Base-by-base conservation (phyloP, 495 filamentous ascomycete genomes). In the Staphylotrichum longicolle region DNA sequence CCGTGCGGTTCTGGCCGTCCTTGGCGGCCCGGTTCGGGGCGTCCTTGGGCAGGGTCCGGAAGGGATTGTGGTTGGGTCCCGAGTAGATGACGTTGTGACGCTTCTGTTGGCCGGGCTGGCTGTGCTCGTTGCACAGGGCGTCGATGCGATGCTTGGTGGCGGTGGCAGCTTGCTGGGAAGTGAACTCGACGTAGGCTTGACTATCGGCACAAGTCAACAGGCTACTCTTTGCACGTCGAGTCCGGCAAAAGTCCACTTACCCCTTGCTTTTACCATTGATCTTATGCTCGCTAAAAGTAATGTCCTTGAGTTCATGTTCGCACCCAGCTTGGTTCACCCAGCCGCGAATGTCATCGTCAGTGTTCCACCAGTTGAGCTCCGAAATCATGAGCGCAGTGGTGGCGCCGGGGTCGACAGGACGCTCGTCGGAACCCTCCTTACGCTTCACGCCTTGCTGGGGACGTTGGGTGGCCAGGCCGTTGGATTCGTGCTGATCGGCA, bases 211-310 rank as follows among this genome's bases (percentile, higher is more conserved):
- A 14, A 8, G 49, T 52, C 11, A 60, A 49, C 39, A 32, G 3
- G 45, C 5, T 3, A n/a, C 11, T 14, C 40, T 2, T 32, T 34
- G 48, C 15, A 46, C n/a, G 11, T 2, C 40, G 4, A 15, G 20
- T 3, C 7, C 5, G 9, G 20, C 4, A 15, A 37, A 15, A 33
- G 7, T 10, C 11, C 34, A 56, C 87, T 66, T 80, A 96, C 93
- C 93, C 92, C 77, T 97, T 97, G 72, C 90, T 94, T 74, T 98
- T 98, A 57, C 94, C 94, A 67, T 98, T 98, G 12, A 98, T 91
- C 74, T 98, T 98, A 74, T 98, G 94, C 71, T 98, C 94, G 63
- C 88, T 96, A 68, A 97, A 98, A 1, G 93, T 96, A 47, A 98
- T 86, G 58, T 96, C 93, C 68, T 91, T 91, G 27, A 98, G 79